phyloP scores from a whole-genome alignment of 2,329 filamentous ascomycete species.

The Aspergillus candidus region DNA sequence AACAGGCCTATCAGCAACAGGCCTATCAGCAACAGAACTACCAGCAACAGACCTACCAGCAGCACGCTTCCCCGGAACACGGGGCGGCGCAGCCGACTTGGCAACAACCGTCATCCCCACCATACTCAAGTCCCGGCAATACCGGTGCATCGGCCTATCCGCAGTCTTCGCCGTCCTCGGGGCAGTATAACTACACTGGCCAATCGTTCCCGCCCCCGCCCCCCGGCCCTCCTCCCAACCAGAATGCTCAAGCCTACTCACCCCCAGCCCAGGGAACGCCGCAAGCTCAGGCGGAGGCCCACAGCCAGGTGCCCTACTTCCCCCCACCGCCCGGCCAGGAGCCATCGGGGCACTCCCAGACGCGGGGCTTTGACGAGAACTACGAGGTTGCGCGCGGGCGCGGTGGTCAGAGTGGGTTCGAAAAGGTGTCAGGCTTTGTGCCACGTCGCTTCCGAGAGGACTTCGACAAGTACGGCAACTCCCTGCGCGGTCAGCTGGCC shows the following conservation, averaged over 20 bases:
- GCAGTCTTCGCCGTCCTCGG: conserved; percentile 7
- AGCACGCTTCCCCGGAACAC: not conserved
- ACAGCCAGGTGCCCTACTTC: conserved; percentile 35
- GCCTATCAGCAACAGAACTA: not conserved
- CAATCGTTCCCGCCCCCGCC: conserved; percentile 37
- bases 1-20: conserved; percentile 5
- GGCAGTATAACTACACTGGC: conserved; percentile 24
- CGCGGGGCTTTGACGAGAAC: conserved; percentile 29
- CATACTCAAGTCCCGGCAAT: not conserved
- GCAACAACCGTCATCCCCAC: conserved; percentile 3
- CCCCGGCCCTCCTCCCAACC: conserved; percentile 27
- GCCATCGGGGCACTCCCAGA: conserved; percentile 21
- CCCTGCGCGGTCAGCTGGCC: conserved; percentile 35
- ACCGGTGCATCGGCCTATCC: conserved; percentile 2
- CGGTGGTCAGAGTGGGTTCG: conserved; percentile 17
- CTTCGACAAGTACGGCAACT: conserved; percentile 32
- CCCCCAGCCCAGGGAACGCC: conserved; percentile 10
- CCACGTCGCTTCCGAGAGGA: conserved; percentile 34
- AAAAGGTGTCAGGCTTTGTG: conserved; percentile 27
- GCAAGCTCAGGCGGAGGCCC: conserved; percentile 12
- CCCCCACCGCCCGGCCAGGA: conserved; percentile 36
- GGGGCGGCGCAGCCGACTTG: conserved; percentile 3
- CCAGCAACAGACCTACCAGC: conserved; percentile 6
- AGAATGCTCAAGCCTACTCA: not conserved
- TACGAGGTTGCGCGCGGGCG: conserved; percentile 30